These are phyloP conservation scores for Globisporangium splendens DNA, from an alignment of 352 stramenopile species.

Conservation along the genomic window DNA sequence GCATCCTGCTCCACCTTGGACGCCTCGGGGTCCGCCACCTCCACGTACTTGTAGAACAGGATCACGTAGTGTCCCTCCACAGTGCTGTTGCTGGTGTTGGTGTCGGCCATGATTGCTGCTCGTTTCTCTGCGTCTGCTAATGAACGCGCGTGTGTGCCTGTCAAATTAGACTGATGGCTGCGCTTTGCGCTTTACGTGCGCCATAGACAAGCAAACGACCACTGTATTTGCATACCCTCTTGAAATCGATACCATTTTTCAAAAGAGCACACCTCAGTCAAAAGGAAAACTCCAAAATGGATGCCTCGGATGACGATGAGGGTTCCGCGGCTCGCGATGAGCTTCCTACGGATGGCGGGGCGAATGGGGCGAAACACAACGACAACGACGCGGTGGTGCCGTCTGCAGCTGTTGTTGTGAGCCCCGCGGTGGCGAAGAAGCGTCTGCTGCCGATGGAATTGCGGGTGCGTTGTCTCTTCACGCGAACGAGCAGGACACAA, in stretches of 20 bases:
- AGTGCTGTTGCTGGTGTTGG: background rate
- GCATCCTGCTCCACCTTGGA: conserved; percentile 44
- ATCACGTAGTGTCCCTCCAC: conserved; percentile 41
- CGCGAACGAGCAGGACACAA: no score
- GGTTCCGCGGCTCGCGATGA: background rate
- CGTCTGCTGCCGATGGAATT: conserved; percentile 69
- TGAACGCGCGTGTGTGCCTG: no score
- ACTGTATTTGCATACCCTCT: background rate
- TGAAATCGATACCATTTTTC: background rate
- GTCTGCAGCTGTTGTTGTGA: no score
- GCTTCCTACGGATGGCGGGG: background rate
- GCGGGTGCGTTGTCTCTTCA: conserved; percentile 42
- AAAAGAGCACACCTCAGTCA: background rate
- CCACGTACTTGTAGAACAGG: conserved; percentile 79
- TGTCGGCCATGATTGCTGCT: conserved; percentile 1
- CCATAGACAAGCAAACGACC: background rate
- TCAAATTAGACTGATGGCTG: background rate
- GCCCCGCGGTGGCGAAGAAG: conserved; percentile 35
- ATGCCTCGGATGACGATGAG: background rate
- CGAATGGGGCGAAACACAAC: background rate
- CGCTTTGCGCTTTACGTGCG: background rate
- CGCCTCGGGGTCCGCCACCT: conserved; percentile 32
- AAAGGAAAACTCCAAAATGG: background rate
- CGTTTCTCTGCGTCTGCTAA: background rate
- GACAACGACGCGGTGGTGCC: no score